Conservation (phyloP, 441 rosid genomes). For the Metrosideros polymorpha region DNA sequence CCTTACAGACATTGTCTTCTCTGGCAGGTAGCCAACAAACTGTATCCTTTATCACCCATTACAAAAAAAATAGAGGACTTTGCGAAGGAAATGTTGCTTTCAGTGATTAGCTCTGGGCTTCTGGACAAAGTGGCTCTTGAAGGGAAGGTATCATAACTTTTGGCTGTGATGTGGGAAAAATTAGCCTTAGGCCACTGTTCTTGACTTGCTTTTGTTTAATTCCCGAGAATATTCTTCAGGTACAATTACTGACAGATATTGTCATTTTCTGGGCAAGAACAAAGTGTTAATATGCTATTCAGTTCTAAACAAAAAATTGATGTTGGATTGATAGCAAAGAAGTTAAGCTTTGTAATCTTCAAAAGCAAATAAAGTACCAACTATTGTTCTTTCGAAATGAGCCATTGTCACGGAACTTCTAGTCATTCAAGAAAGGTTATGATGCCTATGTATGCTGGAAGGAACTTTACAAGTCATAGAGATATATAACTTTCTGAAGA, state of each 20-base stretch:
- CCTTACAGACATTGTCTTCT: slow-evolving; percentile 13
- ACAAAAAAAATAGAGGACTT: slow-evolving; percentile 86
- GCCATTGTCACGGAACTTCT: not conserved
- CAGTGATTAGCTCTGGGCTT: slow-evolving; percentile 33
- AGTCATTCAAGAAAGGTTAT: not conserved
- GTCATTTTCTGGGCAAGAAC: not conserved
- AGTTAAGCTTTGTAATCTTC: not conserved
- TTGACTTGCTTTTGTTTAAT: not conserved
- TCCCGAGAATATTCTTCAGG: not conserved
- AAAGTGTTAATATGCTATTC: not conserved
- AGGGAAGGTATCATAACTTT: slow-evolving; percentile 46
- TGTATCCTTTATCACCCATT: slow-evolving; percentile 69
- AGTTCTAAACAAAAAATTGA: not conserved
- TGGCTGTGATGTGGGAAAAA: not conserved
- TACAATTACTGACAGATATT: not conserved
- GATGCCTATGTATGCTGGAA: not conserved
- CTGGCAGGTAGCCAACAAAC: slow-evolving; percentile 92
- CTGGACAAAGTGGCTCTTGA: slow-evolving; percentile 39
- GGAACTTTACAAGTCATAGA: not conserved
- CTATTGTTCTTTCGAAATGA: not conserved
- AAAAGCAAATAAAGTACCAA: not conserved
- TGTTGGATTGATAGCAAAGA: not conserved
- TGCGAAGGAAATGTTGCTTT: slow-evolving; percentile 63
- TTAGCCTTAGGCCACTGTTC: not conserved
- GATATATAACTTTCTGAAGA: not conserved